Evolutionary conservation across 108 stramenopile genomes (phyloP).

Genomic region (Fistulifera pelliculosa): DNA sequence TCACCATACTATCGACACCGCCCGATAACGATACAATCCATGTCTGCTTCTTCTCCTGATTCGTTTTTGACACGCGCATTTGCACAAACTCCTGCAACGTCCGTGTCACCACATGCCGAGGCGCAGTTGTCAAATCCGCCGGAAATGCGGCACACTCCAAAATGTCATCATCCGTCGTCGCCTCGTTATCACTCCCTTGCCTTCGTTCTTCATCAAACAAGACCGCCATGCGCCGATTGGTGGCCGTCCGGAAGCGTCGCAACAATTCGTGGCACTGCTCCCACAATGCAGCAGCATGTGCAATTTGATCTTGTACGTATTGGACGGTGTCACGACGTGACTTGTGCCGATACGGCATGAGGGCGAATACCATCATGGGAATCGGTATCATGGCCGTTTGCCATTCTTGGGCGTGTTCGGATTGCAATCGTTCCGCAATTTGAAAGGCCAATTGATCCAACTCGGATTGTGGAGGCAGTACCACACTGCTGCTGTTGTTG

Average conservation of each 20-base stretch:
- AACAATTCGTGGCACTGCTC: constrained; percentile 62
- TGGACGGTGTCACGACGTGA: constrained; percentile 46
- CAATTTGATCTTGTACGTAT: constrained; percentile 44
- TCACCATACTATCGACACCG: constrained; percentile 98
- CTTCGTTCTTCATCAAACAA: constrained; percentile 73
- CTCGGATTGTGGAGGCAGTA: constrained; percentile 30
- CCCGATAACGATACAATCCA: constrained; percentile 88
- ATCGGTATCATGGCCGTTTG: constrained; percentile 70
- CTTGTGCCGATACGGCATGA: constrained; percentile 80
- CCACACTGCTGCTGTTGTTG: too few species aligned
- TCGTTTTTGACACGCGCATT: not conserved
- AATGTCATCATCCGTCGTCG: constrained; percentile 48
- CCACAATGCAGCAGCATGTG: constrained; percentile 14
- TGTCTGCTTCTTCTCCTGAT: constrained; percentile 7
- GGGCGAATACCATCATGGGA: constrained; percentile 66
- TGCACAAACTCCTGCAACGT: constrained; percentile 49
- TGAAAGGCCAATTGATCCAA: constrained; percentile 49
- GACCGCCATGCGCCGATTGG: constrained; percentile 65
- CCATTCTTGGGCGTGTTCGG: constrained; percentile 40
- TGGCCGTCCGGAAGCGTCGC: constrained; percentile 76
- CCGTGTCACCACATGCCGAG: constrained; percentile 44
- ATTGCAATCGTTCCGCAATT: constrained; percentile 36
- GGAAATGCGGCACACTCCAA: constrained; percentile 64
- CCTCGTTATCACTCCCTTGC: constrained; percentile 30
- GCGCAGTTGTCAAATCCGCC: constrained; percentile 52